Conservation (phyloP, 805 yeast species). For the Kodamaea restingae region DNA sequence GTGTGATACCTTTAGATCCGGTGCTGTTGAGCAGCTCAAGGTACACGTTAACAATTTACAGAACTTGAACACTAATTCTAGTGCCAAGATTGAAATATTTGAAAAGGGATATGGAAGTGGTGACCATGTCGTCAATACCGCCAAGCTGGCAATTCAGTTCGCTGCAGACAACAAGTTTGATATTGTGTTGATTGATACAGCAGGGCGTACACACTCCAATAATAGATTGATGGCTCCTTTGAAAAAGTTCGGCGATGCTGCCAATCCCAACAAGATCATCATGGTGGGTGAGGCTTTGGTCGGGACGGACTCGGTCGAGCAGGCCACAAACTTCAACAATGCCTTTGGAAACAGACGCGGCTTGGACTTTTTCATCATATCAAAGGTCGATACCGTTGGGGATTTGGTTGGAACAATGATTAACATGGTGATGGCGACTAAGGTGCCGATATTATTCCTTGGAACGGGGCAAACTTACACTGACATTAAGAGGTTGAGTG, state of each 20-base stretch:
- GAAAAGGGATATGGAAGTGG: constrained; percentile 97
- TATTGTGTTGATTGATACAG: constrained; percentile 91
- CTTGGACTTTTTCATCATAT: constrained; percentile 85
- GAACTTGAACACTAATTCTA: constrained; percentile 51
- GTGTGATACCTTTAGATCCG: constrained; percentile 96
- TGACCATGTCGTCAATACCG: constrained; percentile 88
- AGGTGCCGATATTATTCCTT: constrained; percentile 90
- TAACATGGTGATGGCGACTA: constrained; percentile 94
- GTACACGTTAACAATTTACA: constrained; percentile 87
- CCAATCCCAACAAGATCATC: constrained; percentile 91
- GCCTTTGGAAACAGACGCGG: constrained; percentile 84
- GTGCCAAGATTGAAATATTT: constrained; percentile 62
- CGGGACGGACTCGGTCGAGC: constrained; percentile 95
- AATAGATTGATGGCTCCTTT: constrained; percentile 92
- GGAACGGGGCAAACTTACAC: constrained; percentile 98
- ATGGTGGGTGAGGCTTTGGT: constrained; percentile 99
- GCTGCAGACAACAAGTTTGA: constrained; percentile 72
- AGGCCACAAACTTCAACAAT: constrained; percentile 86
- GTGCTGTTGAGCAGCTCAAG: constrained; percentile 96
- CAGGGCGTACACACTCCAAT: constrained; percentile 96
- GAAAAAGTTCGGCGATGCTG: constrained; percentile 92
- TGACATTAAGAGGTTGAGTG: constrained; percentile 84
- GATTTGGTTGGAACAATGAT: constrained; percentile 95
- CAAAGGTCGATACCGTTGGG: constrained; percentile 97
- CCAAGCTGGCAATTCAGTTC: constrained; percentile 80